Conservation (phyloP, 495 filamentous ascomycete genomes). For the Mytilinidion resinicola region DNA sequence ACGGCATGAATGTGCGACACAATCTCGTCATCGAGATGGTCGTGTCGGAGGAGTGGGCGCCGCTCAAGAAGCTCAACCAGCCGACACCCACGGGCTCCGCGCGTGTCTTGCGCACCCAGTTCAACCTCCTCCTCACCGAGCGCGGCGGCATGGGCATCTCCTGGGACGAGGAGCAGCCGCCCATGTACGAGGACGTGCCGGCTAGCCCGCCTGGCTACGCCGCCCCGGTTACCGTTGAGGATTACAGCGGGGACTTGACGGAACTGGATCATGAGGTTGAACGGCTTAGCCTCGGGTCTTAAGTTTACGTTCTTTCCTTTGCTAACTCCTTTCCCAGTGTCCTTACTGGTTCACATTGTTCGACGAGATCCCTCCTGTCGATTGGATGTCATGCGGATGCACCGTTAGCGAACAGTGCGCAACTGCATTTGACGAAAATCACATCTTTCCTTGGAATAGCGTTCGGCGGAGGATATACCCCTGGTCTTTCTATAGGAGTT, state of each 20-base stretch:
- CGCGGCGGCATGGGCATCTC: conserved; percentile 82
- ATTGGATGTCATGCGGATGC: too few relatives aligned
- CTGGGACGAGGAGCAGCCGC: conserved; percentile 96
- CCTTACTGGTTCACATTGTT: too few relatives aligned
- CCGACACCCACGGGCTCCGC: conserved; percentile 85
- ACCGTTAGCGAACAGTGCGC: too few relatives aligned
- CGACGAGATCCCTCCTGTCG: too few relatives aligned
- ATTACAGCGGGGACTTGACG: conserved; percentile 22
- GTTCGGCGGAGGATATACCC: too few relatives aligned
- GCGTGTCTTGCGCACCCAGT: conserved; percentile 89
- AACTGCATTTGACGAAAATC: too few relatives aligned
- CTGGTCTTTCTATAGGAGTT: too few relatives aligned
- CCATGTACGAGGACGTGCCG: conserved; percentile 91
- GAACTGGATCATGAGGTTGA: conserved; percentile 5
- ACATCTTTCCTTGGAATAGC: too few relatives aligned
- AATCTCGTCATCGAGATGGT: conserved; percentile 88
- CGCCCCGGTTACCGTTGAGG: conserved; percentile 33
- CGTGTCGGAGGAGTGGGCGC: conserved; percentile 83
- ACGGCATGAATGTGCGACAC: conserved; percentile 73
- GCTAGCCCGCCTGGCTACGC: conserved; percentile 75
- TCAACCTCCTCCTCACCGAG: conserved; percentile 73
- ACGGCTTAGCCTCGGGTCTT: not conserved
- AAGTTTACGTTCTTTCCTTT: too few relatives aligned
- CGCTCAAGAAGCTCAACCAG: conserved; percentile 59
- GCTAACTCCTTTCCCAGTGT: too few relatives aligned